Base-by-base conservation (phyloP, 2,329 filamentous ascomycete genomes). In the Coniochaeta prunicola region DNA sequence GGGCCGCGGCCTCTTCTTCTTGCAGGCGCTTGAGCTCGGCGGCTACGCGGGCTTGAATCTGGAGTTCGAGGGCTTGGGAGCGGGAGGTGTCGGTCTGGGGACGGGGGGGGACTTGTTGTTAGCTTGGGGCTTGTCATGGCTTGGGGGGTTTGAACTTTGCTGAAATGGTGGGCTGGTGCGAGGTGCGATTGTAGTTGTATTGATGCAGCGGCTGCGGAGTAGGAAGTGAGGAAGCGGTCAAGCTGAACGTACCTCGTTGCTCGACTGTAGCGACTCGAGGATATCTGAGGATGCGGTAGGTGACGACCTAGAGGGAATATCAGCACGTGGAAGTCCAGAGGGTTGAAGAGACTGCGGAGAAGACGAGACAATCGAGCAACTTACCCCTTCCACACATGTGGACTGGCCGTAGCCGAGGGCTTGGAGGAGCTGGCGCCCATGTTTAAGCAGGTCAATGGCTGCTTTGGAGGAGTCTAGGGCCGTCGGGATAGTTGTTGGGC, bases 11-110 rank as follows among this genome's bases (percentile, higher is more conserved):
- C 71, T 93, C 88, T 66, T 87, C 79, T 63, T 85, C 81, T 71
- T 87, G 87, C 64, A 96, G 85, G 66, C 87, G 87, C 74, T 88
- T 86, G 65, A 97, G 90, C 77, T 97, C 92, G 68, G 86, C 81
- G 68, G 88, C 85, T 61, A 97, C 91, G 74, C 93, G 92, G 71
- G 85, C 79, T 78, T 97, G 92, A 73, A 96, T 87, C 68, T 93
- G 88, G 63, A 94, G 85, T 77, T 97, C 93, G 73, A 91, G 78
- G 69, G 87, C 80, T 76, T 90, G 90, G 68, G 88, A 83, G 71
- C 93, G 92, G 64, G 91, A 92, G 61, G 87, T 86, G 77, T 97
- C 92, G 75, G 89, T 93, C 93, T 97, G 71, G 60, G 31, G 42
- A 59, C 58, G 34, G 50, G 56, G 36, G 2, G 12, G 13, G n/a